Conservation (phyloP, 805 yeast species). For the Osmozyma mogii region DNA sequence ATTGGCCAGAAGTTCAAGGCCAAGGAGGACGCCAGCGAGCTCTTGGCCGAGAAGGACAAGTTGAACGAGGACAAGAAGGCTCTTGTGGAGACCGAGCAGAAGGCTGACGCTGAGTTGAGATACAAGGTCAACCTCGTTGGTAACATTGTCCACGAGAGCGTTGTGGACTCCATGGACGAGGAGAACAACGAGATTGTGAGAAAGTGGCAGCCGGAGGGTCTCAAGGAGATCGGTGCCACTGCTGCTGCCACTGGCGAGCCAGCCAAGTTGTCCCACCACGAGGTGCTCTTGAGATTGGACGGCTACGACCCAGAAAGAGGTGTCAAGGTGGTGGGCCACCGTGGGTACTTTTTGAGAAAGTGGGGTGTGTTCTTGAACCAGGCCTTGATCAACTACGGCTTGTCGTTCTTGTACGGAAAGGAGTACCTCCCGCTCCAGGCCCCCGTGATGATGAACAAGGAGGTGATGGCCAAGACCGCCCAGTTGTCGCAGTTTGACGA, state of each 20-base stretch:
- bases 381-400: conserved; percentile 95
- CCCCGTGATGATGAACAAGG: conserved; percentile 99
- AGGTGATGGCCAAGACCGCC: conserved; percentile 98
- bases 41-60: conserved; percentile 73
- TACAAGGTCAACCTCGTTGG: conserved; percentile 85
- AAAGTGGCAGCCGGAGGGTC: conserved; percentile 78
- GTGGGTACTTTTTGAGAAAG: conserved; percentile 93
- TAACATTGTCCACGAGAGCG: conserved; percentile 89
- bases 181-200: conserved; percentile 83
- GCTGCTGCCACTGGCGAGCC: conserved; percentile 74
- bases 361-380: conserved; percentile 97
- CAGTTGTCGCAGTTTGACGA: conserved; percentile 97
- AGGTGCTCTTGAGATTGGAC: conserved; percentile 84
- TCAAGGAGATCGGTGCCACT: conserved; percentile 47
- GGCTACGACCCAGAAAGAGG: conserved; percentile 99
- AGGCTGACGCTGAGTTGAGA: conserved; percentile 68
- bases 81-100: conserved; percentile 61
- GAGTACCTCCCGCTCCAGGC: conserved; percentile 92
- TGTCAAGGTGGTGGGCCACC: conserved; percentile 93
- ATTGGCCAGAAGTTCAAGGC: conserved; percentile 89
- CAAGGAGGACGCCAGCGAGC: conserved; percentile 87
- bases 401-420: conserved; percentile 68
- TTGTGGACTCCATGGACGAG: conserved; percentile 81
- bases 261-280: conserved; percentile 88
- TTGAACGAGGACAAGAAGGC: conserved; percentile 62